Evolutionary conservation across 495 filamentous ascomycete genomes (phyloP).

Genomic region (Tirmania nivea): DNA sequence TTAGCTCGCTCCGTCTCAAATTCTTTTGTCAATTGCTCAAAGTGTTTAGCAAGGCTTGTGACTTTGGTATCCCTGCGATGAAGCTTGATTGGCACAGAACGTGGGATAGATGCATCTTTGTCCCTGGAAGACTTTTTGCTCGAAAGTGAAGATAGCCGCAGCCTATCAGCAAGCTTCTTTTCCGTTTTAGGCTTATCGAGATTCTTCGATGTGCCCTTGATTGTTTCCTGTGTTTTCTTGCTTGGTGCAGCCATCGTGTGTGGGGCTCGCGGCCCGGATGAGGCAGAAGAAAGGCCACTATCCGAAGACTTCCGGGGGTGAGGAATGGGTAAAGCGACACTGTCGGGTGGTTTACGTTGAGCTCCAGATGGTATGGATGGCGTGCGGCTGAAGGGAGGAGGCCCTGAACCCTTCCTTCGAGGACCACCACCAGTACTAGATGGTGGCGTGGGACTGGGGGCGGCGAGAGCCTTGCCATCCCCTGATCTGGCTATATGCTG

Average conservation of each 20-base stretch:
- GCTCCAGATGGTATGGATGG: constrained; percentile 12
- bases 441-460: neutral
- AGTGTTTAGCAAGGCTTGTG: constrained; percentile 74
- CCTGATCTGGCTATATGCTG: no score
- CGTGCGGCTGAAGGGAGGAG: constrained; percentile 13
- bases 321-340: neutral
- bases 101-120: constrained; percentile 57
- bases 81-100: constrained; percentile 39
- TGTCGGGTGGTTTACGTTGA: neutral
- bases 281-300: constrained; percentile 1
- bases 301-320: constrained; percentile 6
- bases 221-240: constrained; percentile 12
- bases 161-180: constrained; percentile 47
- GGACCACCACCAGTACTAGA: constrained; percentile 3
- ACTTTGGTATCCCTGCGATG: constrained; percentile 48
- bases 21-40: constrained; percentile 86
- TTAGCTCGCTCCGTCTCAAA: constrained; percentile 86
- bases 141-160: constrained; percentile 20
- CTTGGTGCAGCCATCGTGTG: neutral
- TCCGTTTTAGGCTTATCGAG: constrained; percentile 24
- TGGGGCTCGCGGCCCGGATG: constrained; percentile 4
- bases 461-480: no score
- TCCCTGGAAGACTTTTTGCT: constrained; percentile 9
- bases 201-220: neutral
- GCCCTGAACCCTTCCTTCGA: constrained; percentile 7